A percentile compares a stretch with the other conserved stretches of the same genome.
Evolutionary conservation across 2,329 filamentous ascomycete genomes (phyloP).

Genomic region (Phialemoniopsis sp.): DNA sequence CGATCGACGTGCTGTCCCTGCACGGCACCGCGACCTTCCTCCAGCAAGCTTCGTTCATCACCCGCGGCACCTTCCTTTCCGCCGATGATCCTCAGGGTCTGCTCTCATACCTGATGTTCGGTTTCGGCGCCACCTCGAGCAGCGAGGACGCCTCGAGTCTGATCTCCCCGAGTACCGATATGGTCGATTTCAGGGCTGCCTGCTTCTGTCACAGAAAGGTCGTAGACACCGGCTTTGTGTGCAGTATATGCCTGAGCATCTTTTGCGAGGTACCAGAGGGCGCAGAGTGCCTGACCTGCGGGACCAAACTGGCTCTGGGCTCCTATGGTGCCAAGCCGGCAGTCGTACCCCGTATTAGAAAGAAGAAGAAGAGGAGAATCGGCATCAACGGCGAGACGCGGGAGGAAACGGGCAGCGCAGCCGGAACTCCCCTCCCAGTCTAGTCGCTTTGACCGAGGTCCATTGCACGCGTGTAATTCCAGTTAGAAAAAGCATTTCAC

Average conservation of each 20-base stretch:
- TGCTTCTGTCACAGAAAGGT: slow-evolving; percentile 95
- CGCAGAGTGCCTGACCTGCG: slow-evolving; percentile 77
- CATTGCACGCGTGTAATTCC: neutral
- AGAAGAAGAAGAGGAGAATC: slow-evolving; percentile 66
- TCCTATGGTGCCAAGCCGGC: slow-evolving; percentile 72
- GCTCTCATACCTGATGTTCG: slow-evolving; percentile 92
- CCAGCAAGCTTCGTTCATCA: slow-evolving; percentile 76
- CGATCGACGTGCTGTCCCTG: slow-evolving; percentile 88
- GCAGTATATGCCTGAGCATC: slow-evolving; percentile 92
- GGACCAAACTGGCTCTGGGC: slow-evolving; percentile 67
- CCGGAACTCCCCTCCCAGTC: slow-evolving; percentile 51
- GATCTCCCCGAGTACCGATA: slow-evolving; percentile 74
- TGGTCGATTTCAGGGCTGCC: slow-evolving; percentile 94
- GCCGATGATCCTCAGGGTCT: slow-evolving; percentile 62
- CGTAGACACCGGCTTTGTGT: slow-evolving; percentile 90
- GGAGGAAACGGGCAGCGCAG: slow-evolving; percentile 56
- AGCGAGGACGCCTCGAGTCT: slow-evolving; percentile 33
- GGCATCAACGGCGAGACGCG: slow-evolving; percentile 42
- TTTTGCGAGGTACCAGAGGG: slow-evolving; percentile 67
- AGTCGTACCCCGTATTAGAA: slow-evolving; percentile 68
- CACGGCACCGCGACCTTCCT: slow-evolving; percentile 85
- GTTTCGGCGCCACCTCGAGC: slow-evolving; percentile 49
- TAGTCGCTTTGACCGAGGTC: slow-evolving; percentile 2
- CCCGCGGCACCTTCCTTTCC: slow-evolving; percentile 51
- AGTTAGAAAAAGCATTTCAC: no score